Evolutionary conservation across 768 basidiomycete species (phyloP), one percentile per base, ranked within the genome.

Genomic region (Pulveroboletus sp.): DNA sequence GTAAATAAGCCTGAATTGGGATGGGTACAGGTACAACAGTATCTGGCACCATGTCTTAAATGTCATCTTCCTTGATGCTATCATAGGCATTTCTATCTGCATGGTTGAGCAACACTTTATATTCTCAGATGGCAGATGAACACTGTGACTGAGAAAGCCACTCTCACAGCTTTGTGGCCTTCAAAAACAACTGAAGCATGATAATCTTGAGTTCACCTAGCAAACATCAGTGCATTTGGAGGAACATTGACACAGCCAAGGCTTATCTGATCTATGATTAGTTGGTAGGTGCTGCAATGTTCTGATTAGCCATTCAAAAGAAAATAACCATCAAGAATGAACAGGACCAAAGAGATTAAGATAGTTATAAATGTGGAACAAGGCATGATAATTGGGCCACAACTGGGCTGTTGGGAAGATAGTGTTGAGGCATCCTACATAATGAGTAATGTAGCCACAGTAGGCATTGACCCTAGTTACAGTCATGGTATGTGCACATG

Each of bases 281-380:
- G 27, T 29, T 29, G 27, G 27, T 6, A 29, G 27, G 27, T 12
- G 12, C 12, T 29, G 39, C 68, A 68, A 42, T 1, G 37, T 26
- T 0, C 65, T 58, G 29, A 67, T 67, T 1, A 66, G 27, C 1
- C 41, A 32, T 24, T 68, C 51, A 14, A 63, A 65, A 0, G 60
- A 60, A 49, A 62, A 67, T 4, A 50, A 42, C 63, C 67, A 67
- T 60, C 71, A 67, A 2, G 64, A 64, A 45, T 68, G 61, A 0
- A 70, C 61, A 26, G 74, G 75, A 2, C 74, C 71, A 51, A 73
- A 74, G 0, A 66, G 50, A 0, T 53, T n/a, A 2, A 73, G 50
- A 26, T 72, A 74, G 19, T 72, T 57, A 10, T 62, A 59, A 0
- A 70, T 50, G 20, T 66, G 68, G 24, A 68, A 44, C 1, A 68